Percentiles rank a stretch among this genome's conserved stretches.
Evolutionary conservation across 2,329 filamentous ascomycete genomes (phyloP).

Genomic region (Alternaria sp.): DNA sequence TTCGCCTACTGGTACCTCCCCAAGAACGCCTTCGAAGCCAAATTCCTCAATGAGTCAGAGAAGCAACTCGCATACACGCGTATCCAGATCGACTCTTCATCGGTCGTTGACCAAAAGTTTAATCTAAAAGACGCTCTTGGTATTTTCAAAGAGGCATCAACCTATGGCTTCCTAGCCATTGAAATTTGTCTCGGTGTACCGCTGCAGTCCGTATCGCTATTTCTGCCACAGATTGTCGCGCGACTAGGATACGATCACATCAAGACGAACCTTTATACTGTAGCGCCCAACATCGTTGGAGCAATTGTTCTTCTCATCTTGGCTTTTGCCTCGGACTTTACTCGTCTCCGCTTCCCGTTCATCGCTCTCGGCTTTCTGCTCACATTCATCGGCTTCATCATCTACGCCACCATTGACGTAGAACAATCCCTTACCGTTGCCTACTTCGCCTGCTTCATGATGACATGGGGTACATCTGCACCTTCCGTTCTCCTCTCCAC

Average conservation of each 20-base stretch:
- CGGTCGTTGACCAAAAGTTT: constrained; percentile 67
- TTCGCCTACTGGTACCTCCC: constrained; percentile 78
- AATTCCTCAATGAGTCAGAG: constrained; percentile 72
- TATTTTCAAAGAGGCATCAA: constrained; percentile 64
- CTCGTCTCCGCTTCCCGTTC: constrained; percentile 75
- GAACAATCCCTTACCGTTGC: constrained; percentile 69
- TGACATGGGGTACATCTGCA: constrained; percentile 81
- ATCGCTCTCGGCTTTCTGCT: constrained; percentile 77
- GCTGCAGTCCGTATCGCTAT: constrained; percentile 65
- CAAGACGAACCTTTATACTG: constrained; percentile 81
- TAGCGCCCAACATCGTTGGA: constrained; percentile 80
- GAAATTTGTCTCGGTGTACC: constrained; percentile 69
- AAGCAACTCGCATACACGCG: constrained; percentile 74
- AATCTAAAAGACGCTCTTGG: constrained; percentile 60
- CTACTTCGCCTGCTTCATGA: constrained; percentile 82
- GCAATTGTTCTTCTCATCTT: constrained; percentile 76
- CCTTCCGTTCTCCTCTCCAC: constrained; percentile 74
- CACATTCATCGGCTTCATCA: constrained; percentile 80
- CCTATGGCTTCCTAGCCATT: constrained; percentile 64
- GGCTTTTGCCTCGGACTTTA: constrained; percentile 74
- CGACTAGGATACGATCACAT: constrained; percentile 64
- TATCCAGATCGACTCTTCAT: constrained; percentile 79
- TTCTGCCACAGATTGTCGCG: constrained; percentile 66
- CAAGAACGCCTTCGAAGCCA: constrained; percentile 68
- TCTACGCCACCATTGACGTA: constrained; percentile 76